These are phyloP conservation scores for Fusarium irregulare DNA, from an alignment of 2,329 filamentous ascomycete species.

Conservation along the genomic window DNA sequence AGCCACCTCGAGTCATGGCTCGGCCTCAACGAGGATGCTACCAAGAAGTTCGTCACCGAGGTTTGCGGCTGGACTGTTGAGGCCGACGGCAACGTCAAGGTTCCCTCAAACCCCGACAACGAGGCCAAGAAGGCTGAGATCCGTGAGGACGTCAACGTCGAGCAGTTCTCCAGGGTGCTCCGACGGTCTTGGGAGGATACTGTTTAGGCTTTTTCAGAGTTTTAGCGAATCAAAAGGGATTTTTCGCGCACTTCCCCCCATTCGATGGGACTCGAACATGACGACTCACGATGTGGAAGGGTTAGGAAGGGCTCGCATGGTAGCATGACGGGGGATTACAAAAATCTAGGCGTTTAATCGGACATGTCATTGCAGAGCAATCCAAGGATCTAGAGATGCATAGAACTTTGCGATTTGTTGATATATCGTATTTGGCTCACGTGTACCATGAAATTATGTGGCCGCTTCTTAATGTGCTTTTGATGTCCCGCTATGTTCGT, in stretches of 20 bases:
- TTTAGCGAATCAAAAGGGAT: slow-evolving; percentile 33
- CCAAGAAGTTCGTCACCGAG: slow-evolving; percentile 83
- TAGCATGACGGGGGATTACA: slow-evolving; percentile 48
- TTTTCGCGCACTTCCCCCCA: slow-evolving; percentile 37
- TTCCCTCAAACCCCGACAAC: slow-evolving; percentile 95
- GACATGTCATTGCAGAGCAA: slow-evolving; percentile 53
- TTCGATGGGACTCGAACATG: slow-evolving; percentile 45
- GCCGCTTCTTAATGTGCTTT: slow-evolving; percentile 10
- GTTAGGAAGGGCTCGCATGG: slow-evolving; percentile 45
- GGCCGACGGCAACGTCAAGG: slow-evolving; percentile 71
- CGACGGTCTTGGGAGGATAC: slow-evolving; percentile 85
- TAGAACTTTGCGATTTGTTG: slow-evolving; percentile 48
- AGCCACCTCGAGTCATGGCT: slow-evolving; percentile 80
- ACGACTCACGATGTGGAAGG: slow-evolving; percentile 46
- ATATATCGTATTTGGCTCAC: slow-evolving; percentile 31
- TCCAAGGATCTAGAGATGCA: slow-evolving; percentile 48
- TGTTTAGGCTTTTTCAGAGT: slow-evolving; percentile 44
- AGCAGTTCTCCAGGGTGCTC: slow-evolving; percentile 84
- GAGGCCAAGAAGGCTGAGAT: slow-evolving; percentile 97
- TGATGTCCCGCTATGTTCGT: slow-evolving; percentile 21
- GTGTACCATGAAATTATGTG: slow-evolving; percentile 11
- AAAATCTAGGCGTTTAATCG: slow-evolving; percentile 53
- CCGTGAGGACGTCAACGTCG: slow-evolving; percentile 92
- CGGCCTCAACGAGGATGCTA: slow-evolving; percentile 73
- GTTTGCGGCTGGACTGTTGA: slow-evolving; percentile 90